These are phyloP conservation scores for Cryptosporidium bovis DNA, from an alignment of 169 alveolate species.

Conservation along the genomic window DNA sequence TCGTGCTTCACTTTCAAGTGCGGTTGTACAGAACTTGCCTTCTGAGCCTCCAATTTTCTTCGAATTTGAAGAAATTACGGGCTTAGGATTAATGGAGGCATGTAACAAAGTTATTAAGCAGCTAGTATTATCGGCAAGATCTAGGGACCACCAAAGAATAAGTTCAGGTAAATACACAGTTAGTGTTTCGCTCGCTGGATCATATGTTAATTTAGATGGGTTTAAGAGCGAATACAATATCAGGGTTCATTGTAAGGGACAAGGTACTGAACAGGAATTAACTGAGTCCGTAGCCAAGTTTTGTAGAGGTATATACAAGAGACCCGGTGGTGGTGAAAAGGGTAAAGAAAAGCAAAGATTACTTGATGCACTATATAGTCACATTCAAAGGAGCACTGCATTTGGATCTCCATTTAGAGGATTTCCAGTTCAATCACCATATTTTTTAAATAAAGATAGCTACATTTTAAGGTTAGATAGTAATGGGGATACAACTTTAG, in stretches of 20 bases:
- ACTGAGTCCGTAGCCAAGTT: not conserved
- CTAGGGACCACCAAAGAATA: not conserved
- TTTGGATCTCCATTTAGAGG: conserved; percentile 1
- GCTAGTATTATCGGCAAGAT: not conserved
- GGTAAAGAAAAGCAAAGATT: not conserved
- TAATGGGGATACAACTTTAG: not conserved
- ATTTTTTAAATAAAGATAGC: not conserved
- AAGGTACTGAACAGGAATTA: not conserved
- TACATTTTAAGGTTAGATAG: not conserved
- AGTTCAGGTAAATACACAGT: too few species aligned
- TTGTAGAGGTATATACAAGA: conserved; percentile 6
- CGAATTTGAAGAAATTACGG: not conserved
- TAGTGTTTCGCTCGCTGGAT: not conserved
- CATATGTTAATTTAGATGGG: not conserved
- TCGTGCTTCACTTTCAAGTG: not conserved
- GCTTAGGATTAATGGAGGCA: not conserved
- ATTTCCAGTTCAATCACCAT: not conserved
- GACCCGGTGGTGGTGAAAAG: not conserved
- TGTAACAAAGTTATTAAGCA: not conserved
- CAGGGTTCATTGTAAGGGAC: not conserved
- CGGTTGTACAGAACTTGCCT: not conserved
- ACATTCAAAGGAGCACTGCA: not conserved
- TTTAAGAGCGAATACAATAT: not conserved
- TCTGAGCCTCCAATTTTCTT: not conserved
- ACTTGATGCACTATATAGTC: not conserved